phyloP scores from a whole-genome alignment of 176 grass and related monocot species.

The Oryza punctata region DNA sequence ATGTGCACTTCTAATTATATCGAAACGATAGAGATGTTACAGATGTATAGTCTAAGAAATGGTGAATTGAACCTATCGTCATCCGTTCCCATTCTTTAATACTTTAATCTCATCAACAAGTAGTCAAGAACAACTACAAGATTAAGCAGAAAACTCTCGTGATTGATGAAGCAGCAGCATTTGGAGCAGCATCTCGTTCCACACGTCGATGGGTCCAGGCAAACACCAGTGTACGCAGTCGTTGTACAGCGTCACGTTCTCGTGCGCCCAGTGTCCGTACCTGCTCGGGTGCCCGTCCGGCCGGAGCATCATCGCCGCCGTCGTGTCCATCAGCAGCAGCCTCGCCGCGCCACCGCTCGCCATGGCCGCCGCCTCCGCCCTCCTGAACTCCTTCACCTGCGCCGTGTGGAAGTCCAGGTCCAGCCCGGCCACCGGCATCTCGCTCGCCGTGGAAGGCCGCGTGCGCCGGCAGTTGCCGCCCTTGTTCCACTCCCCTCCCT shows the following conservation, averaged over 20 bases:
- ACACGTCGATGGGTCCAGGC: conserved; percentile 50
- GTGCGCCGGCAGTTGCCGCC: conserved; percentile 61
- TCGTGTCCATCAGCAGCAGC: conserved; percentile 54
- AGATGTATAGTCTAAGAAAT: too few relatives aligned
- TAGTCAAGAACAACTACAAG: background rate
- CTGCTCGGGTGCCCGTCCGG: conserved; percentile 70
- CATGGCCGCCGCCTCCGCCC: conserved; percentile 14
- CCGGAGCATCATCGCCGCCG: conserved; percentile 49
- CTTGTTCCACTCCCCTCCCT: conserved; percentile 73
- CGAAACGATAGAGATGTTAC: background rate
- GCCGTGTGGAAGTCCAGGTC: conserved; percentile 45
- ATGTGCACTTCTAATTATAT: background rate
- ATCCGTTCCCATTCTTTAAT: too few relatives aligned
- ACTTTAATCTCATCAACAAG: too few relatives aligned
- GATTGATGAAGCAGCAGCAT: conserved; percentile 12
- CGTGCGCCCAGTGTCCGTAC: conserved; percentile 52
- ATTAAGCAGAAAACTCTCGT: too few relatives aligned
- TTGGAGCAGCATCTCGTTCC: conserved; percentile 64
- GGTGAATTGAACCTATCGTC: too few relatives aligned
- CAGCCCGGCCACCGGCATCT: conserved; percentile 32
- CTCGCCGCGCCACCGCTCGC: background rate
- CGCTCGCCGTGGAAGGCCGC: conserved; percentile 29
- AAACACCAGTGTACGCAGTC: conserved; percentile 70
- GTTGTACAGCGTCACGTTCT: conserved; percentile 56
- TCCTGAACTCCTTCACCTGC: conserved; percentile 59